Percentiles rank a stretch among this genome's conserved stretches.
Conservation (phyloP, 345 rosid genomes). For the Eucalyptus sp. region DNA sequence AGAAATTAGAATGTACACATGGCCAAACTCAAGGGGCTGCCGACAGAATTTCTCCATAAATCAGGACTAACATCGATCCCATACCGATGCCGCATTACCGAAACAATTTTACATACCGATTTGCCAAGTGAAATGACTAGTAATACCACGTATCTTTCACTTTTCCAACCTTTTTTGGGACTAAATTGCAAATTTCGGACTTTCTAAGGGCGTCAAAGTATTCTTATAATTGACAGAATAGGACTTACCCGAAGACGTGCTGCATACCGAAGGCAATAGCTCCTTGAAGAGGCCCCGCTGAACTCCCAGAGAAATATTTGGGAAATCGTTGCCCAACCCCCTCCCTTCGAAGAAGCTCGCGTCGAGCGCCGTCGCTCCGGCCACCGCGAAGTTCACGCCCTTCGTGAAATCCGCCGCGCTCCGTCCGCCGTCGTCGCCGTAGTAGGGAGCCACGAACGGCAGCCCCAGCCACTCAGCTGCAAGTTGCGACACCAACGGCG, state of each 20-base stretch:
- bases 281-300: slow-evolving; percentile 27
- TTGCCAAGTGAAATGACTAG: not conserved
- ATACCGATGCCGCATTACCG: not conserved
- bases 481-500: not conserved
- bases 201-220: not conserved
- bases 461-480: slow-evolving; percentile 31
- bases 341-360: slow-evolving; percentile 1
- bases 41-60: not conserved
- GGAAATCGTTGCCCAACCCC: slow-evolving; percentile 5
- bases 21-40: not conserved
- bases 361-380: slow-evolving; percentile 39
- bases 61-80: not conserved
- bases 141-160: not conserved
- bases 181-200: not conserved
- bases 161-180: not conserved
- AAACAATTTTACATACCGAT: not conserved
- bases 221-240: not conserved
- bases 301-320: slow-evolving; percentile 15
- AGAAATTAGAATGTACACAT: not conserved
- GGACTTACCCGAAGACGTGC: slow-evolving; percentile 8
- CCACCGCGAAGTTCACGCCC: slow-evolving; percentile 47
- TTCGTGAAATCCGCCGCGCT: not conserved
- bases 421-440: slow-evolving; percentile 7
- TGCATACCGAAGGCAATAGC: slow-evolving; percentile 22
- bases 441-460: slow-evolving; percentile 21